Base-by-base conservation (phyloP, 1,284 basidiomycete species). In the Papiliotrema fonsecae region DNA sequence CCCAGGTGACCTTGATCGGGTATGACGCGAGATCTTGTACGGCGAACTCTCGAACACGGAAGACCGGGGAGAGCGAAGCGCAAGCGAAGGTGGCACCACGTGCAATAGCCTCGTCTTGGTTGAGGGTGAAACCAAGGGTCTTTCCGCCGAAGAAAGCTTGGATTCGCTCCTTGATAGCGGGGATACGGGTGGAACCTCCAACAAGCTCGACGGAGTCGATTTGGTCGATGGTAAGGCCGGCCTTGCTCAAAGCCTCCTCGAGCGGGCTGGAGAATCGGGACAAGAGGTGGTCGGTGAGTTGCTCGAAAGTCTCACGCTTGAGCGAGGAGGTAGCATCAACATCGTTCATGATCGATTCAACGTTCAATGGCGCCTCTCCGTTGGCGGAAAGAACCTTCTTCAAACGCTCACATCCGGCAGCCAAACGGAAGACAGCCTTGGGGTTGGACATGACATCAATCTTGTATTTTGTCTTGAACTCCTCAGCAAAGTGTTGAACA, bases 381-480 rank as follows among this genome's bases (percentile, higher is more conserved):
- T 96, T 94, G 56, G 92, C 92, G 24, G 82, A 84, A 26, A 86
- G 76, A 41, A 85, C 77, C 77, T 85, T 85, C 79, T 85, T 86
- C 57, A 85, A 75, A 63, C 79, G 78, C 74, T 86, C 83, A 67
- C 88, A 89, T 16, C 86, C 84, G 24, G 86, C 84, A 30, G 79
- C 72, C 44, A 96, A 83, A 64, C 92, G 85, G 87, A 96, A 97
- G 42, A 79, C 79, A 26, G 89, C 92, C 76, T 96, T 96, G 64
- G 88, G 87, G 75, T 81, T 90, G 52, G 81, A 82, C 61, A 90
- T 73, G 60, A 94, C 90, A 72, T 96, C 90, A 66, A 97, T 88
- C 76, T 90, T 93, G 82, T 96, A 96, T 74, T 94, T 94, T 26
- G 75, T 73, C 77, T 90, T 85, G 81, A 96, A 96, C 75, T 96